phyloP scores from a whole-genome alignment of 139 green algal genomes.

The Asterochloris sp. region DNA sequence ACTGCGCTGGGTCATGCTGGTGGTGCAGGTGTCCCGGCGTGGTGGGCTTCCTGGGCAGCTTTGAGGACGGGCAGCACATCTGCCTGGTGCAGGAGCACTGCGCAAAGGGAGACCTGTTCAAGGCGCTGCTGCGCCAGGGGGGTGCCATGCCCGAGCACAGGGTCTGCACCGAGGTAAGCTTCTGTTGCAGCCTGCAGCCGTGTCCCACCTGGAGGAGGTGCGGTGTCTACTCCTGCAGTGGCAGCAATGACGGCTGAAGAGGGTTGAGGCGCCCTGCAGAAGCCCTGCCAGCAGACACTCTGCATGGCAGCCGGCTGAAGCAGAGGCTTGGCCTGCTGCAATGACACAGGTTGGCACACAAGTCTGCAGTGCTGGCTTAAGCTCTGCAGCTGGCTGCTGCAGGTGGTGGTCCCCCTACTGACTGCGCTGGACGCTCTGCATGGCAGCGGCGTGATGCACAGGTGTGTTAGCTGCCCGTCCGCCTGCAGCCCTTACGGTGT shows the following conservation, averaged over 20 bases:
- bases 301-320: too few species aligned
- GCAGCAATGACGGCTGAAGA: too few species aligned
- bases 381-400: background rate
- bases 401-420: background rate
- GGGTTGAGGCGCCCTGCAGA: too few species aligned
- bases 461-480: too few species aligned
- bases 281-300: too few species aligned
- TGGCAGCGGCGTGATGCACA: background rate
- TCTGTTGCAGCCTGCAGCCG: background rate
- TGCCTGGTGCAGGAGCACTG: slow-evolving; percentile 6
- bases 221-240: too few species aligned
- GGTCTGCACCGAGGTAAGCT: background rate
- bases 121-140: background rate
- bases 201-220: too few species aligned
- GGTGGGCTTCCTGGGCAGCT: slow-evolving; percentile 6
- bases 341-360: too few species aligned
- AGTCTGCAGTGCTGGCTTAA: too few species aligned
- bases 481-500: too few species aligned
- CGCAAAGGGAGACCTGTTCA: background rate
- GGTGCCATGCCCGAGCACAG: background rate
- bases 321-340: too few species aligned
- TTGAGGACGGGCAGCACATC: background rate
- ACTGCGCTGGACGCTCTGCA: background rate
- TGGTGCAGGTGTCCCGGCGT: background rate
- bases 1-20: background rate